Percentiles rank a stretch among this genome's conserved stretches.
These are phyloP conservation scores for Penicillium sp. DNA, from an alignment of 2,329 filamentous ascomycete species.

Conservation along the genomic window DNA sequence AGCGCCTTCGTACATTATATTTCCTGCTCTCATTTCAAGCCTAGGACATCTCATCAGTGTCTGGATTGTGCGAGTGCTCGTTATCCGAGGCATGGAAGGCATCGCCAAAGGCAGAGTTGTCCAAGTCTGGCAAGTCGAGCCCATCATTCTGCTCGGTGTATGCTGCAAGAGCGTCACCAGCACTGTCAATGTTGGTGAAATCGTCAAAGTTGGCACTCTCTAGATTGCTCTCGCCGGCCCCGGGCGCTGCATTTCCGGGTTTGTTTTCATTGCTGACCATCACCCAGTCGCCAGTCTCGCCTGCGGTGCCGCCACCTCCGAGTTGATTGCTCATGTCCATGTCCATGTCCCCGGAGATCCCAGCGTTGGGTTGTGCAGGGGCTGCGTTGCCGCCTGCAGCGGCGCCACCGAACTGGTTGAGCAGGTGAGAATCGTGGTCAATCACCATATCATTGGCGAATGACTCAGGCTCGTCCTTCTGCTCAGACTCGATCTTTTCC, in stretches of 20 bases:
- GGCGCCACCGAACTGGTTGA: conserved; percentile 39
- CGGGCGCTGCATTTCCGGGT: conserved; percentile 36
- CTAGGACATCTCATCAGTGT: conserved; percentile 44
- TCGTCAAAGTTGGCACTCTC: conserved; percentile 49
- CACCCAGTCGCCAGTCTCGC: conserved; percentile 69
- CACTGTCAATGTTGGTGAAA: conserved; percentile 61
- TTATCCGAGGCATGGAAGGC: conserved; percentile 68
- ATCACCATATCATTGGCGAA: conserved; percentile 37
- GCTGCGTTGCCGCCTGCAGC: conserved; percentile 9
- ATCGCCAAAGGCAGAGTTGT: conserved; percentile 81
- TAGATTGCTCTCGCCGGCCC: conserved; percentile 33
- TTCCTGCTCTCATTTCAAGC: background rate
- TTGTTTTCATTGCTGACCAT: conserved; percentile 67
- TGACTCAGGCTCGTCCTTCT: conserved; percentile 36
- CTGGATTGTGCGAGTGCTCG: conserved; percentile 43
- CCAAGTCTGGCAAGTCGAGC: conserved; percentile 63
- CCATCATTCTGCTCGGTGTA: conserved; percentile 62
- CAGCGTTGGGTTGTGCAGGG: conserved; percentile 12
- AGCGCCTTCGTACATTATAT: conserved; percentile 15
- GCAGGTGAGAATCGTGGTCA: conserved; percentile 34
- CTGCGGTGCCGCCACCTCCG: conserved; percentile 41
- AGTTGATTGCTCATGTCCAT: conserved; percentile 57
- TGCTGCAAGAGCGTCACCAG: conserved; percentile 68
- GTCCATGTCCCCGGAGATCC: conserved; percentile 35
- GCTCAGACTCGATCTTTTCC: conserved; percentile 51